Base-by-base conservation (phyloP, 2,329 filamentous ascomycete species). In the Pseudocercospora fuligena region DNA sequence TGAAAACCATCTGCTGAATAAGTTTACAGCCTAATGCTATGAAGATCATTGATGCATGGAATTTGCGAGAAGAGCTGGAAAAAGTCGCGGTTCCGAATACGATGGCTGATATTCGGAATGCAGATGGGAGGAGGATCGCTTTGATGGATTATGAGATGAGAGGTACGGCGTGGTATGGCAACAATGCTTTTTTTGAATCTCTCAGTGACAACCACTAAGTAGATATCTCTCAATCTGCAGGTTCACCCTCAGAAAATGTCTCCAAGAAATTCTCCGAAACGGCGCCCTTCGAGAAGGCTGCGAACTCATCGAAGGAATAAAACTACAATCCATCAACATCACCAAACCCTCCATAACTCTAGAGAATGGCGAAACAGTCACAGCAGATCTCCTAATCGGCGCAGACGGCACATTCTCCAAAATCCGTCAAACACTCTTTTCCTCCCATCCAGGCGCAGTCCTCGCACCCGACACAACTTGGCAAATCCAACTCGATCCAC, bases 11-110 rank as follows among this genome's bases (percentile, higher is more conserved):
- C 36, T 40, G 36, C 36, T 40, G 36, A 40, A 40, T 14, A 40
- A 40, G 36, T 40, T 54, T 67, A 23, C 59, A 64, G 54, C 66
- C 66, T 2, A 67, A 67, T 57, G 63, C 61, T 16, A 43, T 54
- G 27, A 47, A 56, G 8, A 63, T 63, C 21, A 62, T 67, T 2
- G 43, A 67, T 43, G 53, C 57, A 31, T 67, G 62, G 62, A 51
- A 25, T 16, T n/a, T 66, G n/a, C 33, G 36, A 6, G 46, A 46
- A 9, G 60, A 63, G 23, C n/a, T 66, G 14, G n/a, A 54, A 2
- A 56, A 63, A 4, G 49, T 66, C 16, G 54, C 64, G 5, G 43
- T 60, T 25, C 40, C 49, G 5, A 65, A 65, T 23, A 27, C 54
- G 11, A 29, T 40, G 47, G 54, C 57, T n/a, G 65, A 63, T 49